Evolutionary conservation across 306 rosid genomes (phyloP).

Genomic region (Quercus dentata): DNA sequence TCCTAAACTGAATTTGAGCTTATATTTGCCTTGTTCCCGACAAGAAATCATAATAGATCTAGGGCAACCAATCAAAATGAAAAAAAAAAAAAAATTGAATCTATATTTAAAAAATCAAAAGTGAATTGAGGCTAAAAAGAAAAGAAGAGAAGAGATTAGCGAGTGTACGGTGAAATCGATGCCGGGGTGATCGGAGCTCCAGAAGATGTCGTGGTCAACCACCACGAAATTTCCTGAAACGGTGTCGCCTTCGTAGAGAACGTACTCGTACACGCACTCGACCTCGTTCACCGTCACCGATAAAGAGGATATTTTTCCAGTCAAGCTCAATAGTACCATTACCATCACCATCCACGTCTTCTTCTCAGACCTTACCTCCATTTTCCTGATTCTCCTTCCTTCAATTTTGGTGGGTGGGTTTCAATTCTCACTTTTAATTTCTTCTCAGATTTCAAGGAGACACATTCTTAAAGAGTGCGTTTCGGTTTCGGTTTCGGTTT

Average conservation of each 20-base stretch:
- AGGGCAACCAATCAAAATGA: too few relatives aligned
- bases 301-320: constrained; percentile 55
- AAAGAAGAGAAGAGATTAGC: background rate
- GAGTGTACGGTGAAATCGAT: constrained; percentile 69
- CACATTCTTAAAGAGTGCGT: background rate
- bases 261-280: constrained; percentile 90
- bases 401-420: too few relatives aligned
- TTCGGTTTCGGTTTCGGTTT: background rate
- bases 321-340: constrained; percentile 38
- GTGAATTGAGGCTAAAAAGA: too few relatives aligned
- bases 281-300: constrained; percentile 83
- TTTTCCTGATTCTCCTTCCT: too few relatives aligned
- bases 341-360: constrained; percentile 32
- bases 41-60: too few relatives aligned
- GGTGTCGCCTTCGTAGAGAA: constrained; percentile 77
- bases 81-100: too few relatives aligned
- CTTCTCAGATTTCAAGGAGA: too few relatives aligned
- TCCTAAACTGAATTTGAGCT: too few relatives aligned
- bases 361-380: too few relatives aligned
- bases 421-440: too few relatives aligned
- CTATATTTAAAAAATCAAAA: too few relatives aligned
- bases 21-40: too few relatives aligned
- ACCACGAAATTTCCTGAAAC: constrained; percentile 91
- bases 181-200: constrained; percentile 96
- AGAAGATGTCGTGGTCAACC: constrained; percentile 93